Percentiles rank a stretch among this genome's conserved stretches.
Conservation (phyloP, 768 basidiomycete genomes). For the Boletellus emodensis region DNA sequence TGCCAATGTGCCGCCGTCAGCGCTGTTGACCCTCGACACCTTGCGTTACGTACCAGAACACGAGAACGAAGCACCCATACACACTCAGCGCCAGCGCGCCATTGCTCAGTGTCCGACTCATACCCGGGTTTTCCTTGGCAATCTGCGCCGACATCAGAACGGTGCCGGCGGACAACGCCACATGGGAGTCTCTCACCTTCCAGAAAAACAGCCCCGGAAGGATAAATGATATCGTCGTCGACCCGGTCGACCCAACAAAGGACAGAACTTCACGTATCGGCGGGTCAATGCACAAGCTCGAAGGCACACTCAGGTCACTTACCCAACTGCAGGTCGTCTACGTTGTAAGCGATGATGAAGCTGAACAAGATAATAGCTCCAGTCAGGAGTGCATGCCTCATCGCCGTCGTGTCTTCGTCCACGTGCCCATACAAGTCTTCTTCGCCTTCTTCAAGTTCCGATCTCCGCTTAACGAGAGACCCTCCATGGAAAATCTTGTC, state of each 20-base stretch:
- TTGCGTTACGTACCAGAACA: constrained; percentile 73
- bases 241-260: constrained; percentile 95
- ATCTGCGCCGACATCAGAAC: constrained; percentile 42
- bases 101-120: constrained; percentile 50
- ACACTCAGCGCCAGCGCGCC: constrained; percentile 61
- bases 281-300: constrained; percentile 10
- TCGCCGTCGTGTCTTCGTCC: constrained; percentile 55
- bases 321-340: constrained; percentile 78
- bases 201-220: constrained; percentile 92
- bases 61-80: constrained; percentile 77
- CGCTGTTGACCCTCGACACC: not conserved
- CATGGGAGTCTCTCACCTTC: constrained; percentile 52
- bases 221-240: constrained; percentile 96
- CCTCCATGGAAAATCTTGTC: constrained; percentile 78
- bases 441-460: constrained; percentile 38
- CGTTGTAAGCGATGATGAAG: constrained; percentile 72
- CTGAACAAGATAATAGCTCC: constrained; percentile 57
- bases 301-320: constrained; percentile 23
- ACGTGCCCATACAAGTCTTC: constrained; percentile 55
- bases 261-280: constrained; percentile 64
- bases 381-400: constrained; percentile 71
- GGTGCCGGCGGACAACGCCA: not conserved
- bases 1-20: constrained; percentile 28
- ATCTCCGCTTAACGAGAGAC: constrained; percentile 33
- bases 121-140: constrained; percentile 59